Percentiles rank a stretch among this genome's conserved stretches.
Conservation (phyloP, 371 early-diverging fungal species). For the Globomyces sp. region DNA sequence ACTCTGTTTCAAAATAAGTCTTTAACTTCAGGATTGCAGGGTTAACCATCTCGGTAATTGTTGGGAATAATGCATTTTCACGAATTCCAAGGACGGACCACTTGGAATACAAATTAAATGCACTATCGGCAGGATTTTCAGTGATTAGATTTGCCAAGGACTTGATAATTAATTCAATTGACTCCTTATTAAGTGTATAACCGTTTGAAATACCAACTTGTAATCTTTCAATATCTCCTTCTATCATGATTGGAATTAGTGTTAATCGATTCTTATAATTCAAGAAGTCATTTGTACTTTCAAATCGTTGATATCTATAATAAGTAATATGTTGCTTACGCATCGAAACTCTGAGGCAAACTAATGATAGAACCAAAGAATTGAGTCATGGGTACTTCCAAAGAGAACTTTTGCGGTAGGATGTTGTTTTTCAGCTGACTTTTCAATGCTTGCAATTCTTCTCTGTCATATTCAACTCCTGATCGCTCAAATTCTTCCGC, state of each 20-base stretch:
- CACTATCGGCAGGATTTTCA: conserved; percentile 18
- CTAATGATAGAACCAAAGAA: not conserved
- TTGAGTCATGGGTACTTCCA: conserved; percentile 9
- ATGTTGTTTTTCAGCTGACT: too few species aligned
- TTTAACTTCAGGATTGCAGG: conserved; percentile 25
- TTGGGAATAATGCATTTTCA: conserved; percentile 22
- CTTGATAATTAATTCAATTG: conserved; percentile 29
- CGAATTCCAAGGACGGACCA: conserved; percentile 23
- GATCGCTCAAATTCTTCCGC: too few species aligned
- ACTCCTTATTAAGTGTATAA: conserved; percentile 25
- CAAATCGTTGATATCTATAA: conserved; percentile 23
- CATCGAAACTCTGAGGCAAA: not conserved
- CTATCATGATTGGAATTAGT: conserved; percentile 20
- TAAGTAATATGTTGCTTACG: not conserved
- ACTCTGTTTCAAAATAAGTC: conserved; percentile 39
- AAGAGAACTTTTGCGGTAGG: too few species aligned
- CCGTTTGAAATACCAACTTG: conserved; percentile 24
- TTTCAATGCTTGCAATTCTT: too few species aligned
- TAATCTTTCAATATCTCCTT: conserved; percentile 28
- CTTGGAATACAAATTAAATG: conserved; percentile 20
- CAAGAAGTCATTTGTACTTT: conserved; percentile 28
- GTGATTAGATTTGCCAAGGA: not conserved
- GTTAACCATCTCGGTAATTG: conserved; percentile 24
- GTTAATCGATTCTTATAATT: conserved; percentile 33
- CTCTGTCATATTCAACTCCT: too few species aligned